These are phyloP conservation scores for Suillus americanus DNA, from an alignment of 768 basidiomycete genomes.

Conservation along the genomic window DNA sequence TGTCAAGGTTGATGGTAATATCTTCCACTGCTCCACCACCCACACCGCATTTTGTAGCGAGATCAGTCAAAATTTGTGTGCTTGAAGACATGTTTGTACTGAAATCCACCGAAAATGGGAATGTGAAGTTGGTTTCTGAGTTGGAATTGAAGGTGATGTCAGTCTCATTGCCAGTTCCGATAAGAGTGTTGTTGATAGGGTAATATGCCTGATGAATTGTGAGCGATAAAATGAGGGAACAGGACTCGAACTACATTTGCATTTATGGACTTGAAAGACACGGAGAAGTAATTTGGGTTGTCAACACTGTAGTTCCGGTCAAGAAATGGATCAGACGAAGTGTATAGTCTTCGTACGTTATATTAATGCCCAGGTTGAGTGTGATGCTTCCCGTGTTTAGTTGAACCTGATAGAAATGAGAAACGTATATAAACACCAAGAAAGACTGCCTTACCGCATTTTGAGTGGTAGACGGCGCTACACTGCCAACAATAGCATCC, in stretches of 20 bases:
- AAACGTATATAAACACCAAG: neutral
- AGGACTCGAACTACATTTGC: constrained; percentile 46
- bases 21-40: constrained; percentile 42
- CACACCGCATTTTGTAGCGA: constrained; percentile 63
- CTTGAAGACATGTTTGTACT: constrained; percentile 52
- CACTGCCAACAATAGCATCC: constrained; percentile 55
- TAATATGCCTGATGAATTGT: constrained; percentile 57
- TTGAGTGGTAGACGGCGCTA: constrained; percentile 36
- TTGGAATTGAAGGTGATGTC: constrained; percentile 50
- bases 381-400: constrained; percentile 42
- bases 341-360: constrained; percentile 47
- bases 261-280: constrained; percentile 61
- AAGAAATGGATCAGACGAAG: constrained; percentile 5
- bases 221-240: constrained; percentile 6
- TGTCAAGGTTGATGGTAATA: constrained; percentile 62
- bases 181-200: constrained; percentile 66
- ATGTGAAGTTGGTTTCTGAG: constrained; percentile 62
- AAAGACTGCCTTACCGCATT: constrained; percentile 43
- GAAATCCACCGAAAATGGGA: constrained; percentile 74
- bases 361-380: constrained; percentile 63
- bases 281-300: constrained; percentile 82
- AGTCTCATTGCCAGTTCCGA: constrained; percentile 60
- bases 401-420: constrained; percentile 33
- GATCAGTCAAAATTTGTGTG: constrained; percentile 53
- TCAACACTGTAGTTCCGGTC: constrained; percentile 50